Evolutionary conservation across 345 rosid genomes (phyloP).

Genomic region (Dipteronia sinensis): DNA sequence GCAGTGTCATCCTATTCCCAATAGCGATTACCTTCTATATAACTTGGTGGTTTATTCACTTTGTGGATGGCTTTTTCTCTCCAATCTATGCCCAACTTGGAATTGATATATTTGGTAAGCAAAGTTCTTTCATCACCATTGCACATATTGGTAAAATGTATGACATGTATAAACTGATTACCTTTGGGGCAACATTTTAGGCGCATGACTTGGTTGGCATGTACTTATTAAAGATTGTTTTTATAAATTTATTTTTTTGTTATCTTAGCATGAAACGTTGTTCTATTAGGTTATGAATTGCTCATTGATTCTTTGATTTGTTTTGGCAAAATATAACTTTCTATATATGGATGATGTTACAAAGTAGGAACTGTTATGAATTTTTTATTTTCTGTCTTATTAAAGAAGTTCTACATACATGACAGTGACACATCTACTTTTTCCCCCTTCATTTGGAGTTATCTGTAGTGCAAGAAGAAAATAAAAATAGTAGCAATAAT

Average conservation of each 20-base stretch:
- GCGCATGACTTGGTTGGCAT: background rate
- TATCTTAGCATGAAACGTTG: background rate
- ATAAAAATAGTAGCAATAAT: background rate
- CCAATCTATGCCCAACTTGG: slow-evolving; percentile 95
- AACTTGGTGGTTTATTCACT: slow-evolving; percentile 99
- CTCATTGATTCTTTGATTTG: background rate
- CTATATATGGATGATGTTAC: background rate
- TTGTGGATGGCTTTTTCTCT: slow-evolving; percentile 97
- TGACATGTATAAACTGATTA: background rate
- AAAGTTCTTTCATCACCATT: background rate
- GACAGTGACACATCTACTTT: background rate
- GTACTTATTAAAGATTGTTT: background rate
- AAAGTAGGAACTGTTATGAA: background rate
- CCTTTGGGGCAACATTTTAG: background rate
- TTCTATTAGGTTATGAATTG: slow-evolving; percentile 1
- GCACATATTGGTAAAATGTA: background rate
- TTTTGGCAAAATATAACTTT: background rate
- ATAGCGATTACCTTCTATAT: slow-evolving; percentile 92
- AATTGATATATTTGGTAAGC: slow-evolving; percentile 86
- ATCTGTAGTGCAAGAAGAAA: background rate
- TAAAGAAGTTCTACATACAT: background rate
- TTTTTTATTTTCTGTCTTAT: background rate
- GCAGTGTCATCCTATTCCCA: slow-evolving; percentile 96
- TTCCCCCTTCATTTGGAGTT: background rate
- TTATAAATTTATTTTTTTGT: background rate